Evolutionary conservation across 345 rosid genomes (phyloP).

Genomic region (Gossypium arboreum): DNA sequence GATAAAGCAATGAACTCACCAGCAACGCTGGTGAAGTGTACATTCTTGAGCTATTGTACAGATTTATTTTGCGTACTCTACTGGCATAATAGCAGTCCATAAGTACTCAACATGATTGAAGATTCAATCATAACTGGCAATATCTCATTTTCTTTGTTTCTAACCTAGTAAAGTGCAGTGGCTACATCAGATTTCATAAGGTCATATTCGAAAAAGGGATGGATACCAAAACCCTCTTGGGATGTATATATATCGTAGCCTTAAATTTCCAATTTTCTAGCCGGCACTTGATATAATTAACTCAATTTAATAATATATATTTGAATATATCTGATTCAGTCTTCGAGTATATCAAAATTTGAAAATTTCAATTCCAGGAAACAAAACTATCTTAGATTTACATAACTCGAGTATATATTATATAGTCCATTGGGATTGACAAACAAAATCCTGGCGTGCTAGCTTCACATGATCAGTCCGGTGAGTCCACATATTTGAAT

Average conservation of each 20-base stretch:
- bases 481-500: background rate
- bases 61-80: background rate
- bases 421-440: background rate
- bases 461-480: constrained; percentile 15
- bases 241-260: background rate
- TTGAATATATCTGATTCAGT: background rate
- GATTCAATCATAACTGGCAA: background rate
- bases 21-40: background rate
- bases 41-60: background rate
- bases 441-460: background rate
- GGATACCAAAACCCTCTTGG: too few relatives aligned
- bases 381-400: background rate
- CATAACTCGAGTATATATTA: background rate
- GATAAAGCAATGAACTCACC: background rate
- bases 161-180: background rate
- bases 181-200: background rate
- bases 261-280: background rate
- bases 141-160: background rate
- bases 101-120: background rate
- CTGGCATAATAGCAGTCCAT: too few relatives aligned
- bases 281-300: too few relatives aligned
- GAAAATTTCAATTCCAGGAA: background rate
- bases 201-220: too few relatives aligned
- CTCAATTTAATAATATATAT: background rate
- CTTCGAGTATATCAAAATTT: background rate